phyloP scores from a whole-genome alignment of 1,284 basidiomycete genomes.

The Boletus smithii region DNA sequence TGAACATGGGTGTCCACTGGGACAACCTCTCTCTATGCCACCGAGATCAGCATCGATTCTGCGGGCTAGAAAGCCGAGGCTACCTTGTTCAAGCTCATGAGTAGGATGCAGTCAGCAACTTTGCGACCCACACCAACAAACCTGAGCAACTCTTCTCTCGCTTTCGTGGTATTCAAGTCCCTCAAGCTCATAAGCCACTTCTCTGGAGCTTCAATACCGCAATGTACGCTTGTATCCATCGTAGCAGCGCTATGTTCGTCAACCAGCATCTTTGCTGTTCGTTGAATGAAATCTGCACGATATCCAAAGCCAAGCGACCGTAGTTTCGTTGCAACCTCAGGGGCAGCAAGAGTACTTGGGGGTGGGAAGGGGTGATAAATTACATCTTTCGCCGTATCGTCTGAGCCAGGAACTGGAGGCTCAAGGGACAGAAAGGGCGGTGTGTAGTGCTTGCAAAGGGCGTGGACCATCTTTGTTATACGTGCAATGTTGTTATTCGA shows the following conservation, averaged over 20 bases:
- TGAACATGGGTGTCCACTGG: conserved; percentile 93
- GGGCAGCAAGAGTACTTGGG: conserved; percentile 61
- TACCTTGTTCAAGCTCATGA: conserved; percentile 95
- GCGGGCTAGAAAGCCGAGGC: conserved; percentile 7
- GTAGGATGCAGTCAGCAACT: conserved; percentile 90
- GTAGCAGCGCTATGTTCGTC: conserved; percentile 43
- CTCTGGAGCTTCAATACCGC: conserved; percentile 47
- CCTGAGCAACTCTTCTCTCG: conserved; percentile 72
- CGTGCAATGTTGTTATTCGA: conserved; percentile 96
- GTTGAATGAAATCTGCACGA: conserved; percentile 86
- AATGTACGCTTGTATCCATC: conserved; percentile 6
- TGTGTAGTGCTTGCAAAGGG: conserved; percentile 70
- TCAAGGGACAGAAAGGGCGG: conserved; percentile 54
- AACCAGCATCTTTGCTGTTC: conserved; percentile 78
- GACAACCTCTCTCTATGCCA: conserved; percentile 67
- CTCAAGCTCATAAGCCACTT: conserved; percentile 63
- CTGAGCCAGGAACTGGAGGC: conserved; percentile 40
- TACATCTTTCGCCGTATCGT: conserved; percentile 24
- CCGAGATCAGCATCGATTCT: conserved; percentile 3
- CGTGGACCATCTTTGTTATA: conserved; percentile 86
- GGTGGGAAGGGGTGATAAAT: conserved; percentile 85
- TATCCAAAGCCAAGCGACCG: conserved; percentile 93
- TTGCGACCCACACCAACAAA: conserved; percentile 94
- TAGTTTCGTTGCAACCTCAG: conserved; percentile 63
- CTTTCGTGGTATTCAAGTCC: conserved; percentile 48